These are phyloP conservation scores for Cicer bijugum DNA, from an alignment of 306 rosid species.

Conservation along the genomic window DNA sequence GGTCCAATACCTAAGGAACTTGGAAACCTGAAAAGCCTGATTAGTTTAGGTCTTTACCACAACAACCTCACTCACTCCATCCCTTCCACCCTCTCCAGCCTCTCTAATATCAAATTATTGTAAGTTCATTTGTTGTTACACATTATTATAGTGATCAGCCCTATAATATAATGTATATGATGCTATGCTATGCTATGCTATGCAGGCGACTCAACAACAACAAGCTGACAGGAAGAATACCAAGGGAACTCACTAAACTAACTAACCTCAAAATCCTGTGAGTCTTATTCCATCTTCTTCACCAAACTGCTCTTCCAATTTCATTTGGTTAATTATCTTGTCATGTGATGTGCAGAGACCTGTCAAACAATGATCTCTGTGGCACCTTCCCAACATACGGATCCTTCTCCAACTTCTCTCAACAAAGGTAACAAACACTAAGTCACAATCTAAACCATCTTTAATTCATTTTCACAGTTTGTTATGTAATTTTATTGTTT, in stretches of 20 bases:
- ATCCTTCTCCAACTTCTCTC: slow-evolving; percentile 72
- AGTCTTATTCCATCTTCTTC: slow-evolving; percentile 4
- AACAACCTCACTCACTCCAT: slow-evolving; percentile 71
- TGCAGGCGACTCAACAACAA: slow-evolving; percentile 78
- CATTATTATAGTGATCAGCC: no score
- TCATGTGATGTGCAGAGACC: slow-evolving; percentile 56
- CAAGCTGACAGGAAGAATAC: slow-evolving; percentile 74
- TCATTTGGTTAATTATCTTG: background rate
- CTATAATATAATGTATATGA: background rate
- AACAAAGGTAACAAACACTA: slow-evolving; percentile 54
- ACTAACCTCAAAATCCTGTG: slow-evolving; percentile 77
- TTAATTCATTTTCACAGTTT: no score
- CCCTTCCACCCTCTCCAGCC: slow-evolving; percentile 70
- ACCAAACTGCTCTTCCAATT: background rate
- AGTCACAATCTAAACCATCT: background rate
- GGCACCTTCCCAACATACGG: slow-evolving; percentile 81
- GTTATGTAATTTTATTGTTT: slow-evolving; percentile 10
- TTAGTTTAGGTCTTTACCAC: slow-evolving; percentile 84
- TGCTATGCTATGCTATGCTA: background rate
- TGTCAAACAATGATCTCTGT: slow-evolving; percentile 76
- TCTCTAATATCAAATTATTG: slow-evolving; percentile 79
- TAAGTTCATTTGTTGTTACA: slow-evolving; percentile 40
- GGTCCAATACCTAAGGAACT: slow-evolving; percentile 75
- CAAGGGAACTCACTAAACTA: slow-evolving; percentile 73
- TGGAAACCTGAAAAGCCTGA: slow-evolving; percentile 69